Evolutionary conservation across 805 yeast genomes (phyloP).

Genomic region (Candida arabinofermentans): DNA sequence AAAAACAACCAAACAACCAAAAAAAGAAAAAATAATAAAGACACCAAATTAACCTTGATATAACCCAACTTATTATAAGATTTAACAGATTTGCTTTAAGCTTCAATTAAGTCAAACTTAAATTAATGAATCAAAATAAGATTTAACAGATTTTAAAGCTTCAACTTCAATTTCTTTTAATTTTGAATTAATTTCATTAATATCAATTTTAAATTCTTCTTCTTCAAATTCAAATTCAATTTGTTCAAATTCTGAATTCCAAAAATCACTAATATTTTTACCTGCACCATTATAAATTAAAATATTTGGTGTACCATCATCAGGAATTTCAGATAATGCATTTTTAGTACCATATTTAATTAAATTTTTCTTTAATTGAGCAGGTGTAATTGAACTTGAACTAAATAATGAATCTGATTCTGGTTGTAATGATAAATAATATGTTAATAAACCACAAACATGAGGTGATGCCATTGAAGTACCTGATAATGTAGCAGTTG

Average conservation of each 20-base stretch:
- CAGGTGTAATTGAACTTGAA: constrained; percentile 59
- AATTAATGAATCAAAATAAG: neutral
- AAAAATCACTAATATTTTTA: constrained; percentile 60
- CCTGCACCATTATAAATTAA: constrained; percentile 84
- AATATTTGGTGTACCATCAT: constrained; percentile 65
- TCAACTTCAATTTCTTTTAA: neutral
- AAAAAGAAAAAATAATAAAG: neutral
- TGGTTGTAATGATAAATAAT: constrained; percentile 85
- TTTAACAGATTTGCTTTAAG: neutral
- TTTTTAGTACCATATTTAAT: constrained; percentile 63
- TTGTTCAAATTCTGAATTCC: constrained; percentile 34
- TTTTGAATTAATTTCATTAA: constrained; percentile 9
- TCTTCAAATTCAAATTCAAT: constrained; percentile 13
- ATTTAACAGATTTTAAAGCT: neutral
- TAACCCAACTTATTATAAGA: neutral
- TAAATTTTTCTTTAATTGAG: constrained; percentile 71
- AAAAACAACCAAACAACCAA: neutral
- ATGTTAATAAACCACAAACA: constrained; percentile 86
- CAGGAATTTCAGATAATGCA: constrained; percentile 58
- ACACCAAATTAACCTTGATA: too few species aligned
- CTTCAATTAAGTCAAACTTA: too few species aligned
- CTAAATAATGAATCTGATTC: constrained; percentile 61
- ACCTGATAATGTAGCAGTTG: constrained; percentile 85
- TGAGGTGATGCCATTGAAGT: constrained; percentile 99
- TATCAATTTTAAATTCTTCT: constrained; percentile 19